These are phyloP conservation scores for Mentha longifolia DNA, from an alignment of 257 asterid species.

Conservation along the genomic window DNA sequence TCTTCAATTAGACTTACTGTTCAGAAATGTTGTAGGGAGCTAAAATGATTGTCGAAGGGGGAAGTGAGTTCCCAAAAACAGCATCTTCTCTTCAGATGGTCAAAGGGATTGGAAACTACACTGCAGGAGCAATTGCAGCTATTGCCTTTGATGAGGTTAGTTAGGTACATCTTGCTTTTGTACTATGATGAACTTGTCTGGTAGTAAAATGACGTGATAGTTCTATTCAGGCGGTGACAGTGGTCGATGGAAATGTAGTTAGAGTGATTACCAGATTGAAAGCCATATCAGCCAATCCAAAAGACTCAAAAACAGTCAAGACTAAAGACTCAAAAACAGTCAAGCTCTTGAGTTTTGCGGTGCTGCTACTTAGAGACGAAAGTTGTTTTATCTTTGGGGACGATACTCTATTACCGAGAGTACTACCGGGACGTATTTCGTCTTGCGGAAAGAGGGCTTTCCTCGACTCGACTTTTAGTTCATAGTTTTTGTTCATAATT, in stretches of 20 bases:
- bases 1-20: background rate
- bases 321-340: slow-evolving; percentile 47
- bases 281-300: slow-evolving; percentile 90
- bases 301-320: slow-evolving; percentile 66
- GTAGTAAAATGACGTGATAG: slow-evolving; percentile 27
- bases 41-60: slow-evolving; percentile 81
- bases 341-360: too few relatives aligned
- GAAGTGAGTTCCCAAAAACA: slow-evolving; percentile 76
- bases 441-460: too few relatives aligned
- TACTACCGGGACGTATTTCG: too few relatives aligned
- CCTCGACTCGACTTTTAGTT: too few relatives aligned
- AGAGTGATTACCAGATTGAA: slow-evolving; percentile 86
- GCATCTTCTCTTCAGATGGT: slow-evolving; percentile 77
- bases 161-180: slow-evolving; percentile 20
- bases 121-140: slow-evolving; percentile 98
- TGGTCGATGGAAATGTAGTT: slow-evolving; percentile 95
- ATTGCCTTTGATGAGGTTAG: slow-evolving; percentile 89
- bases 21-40: slow-evolving; percentile 68
- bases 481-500: too few relatives aligned
- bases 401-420: too few relatives aligned
- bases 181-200: slow-evolving; percentile 12
- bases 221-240: slow-evolving; percentile 78
- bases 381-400: too few relatives aligned
- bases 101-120: slow-evolving; percentile 90
- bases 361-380: too few relatives aligned